Evolutionary conservation across 2,329 filamentous ascomycete species (phyloP), one percentile per base, ranked within the genome.

Genomic region (Fusarium robinianum): DNA sequence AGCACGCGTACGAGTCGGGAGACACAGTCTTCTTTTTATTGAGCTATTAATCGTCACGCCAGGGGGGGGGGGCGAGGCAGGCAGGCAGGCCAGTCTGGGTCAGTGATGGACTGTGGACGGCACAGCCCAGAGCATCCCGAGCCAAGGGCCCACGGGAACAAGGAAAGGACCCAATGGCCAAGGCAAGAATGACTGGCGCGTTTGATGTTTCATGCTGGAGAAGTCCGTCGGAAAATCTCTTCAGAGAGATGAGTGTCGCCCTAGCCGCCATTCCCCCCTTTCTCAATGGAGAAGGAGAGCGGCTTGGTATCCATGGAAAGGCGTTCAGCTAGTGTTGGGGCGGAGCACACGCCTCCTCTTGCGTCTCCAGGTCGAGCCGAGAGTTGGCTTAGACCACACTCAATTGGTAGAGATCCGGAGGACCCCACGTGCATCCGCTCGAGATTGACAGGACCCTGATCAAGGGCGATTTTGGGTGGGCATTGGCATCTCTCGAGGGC

Each of bases 261-360:
- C 27, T 38, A 19, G 19, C 29, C 42, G 25, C 38, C 37, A 25
- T 17, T 22, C 14, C 31, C 24, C 31, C 42, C 37, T 41, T 46
- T 33, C 42, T 37, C n/a, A 30, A 46, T 34, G 24, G 37, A 46
- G 42, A 19, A 46, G 42, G 42, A 46, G 36, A 12, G 40, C 32
- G 29, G 6, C 17, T 22, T 17, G 19, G 19, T n/a, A 17, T 10
- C 8, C 21, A 15, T 17, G 21, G 30, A 11, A 22, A 22, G 46
- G 46, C 42, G 46, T 46, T 12, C 16, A 8, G 17, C 23, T 46
- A 46, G 42, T 7, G 27, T 27, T 34, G 38, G 21, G 29, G 38
- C 38, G 29, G 31, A 33, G 38, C 38, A 10, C 32, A 23, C 25
- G 15, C 19, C 31, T n/a, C n/a, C n/a, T n/a, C n/a, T n/a, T n/a